Evolutionary conservation across 2,329 filamentous ascomycete species (phyloP).

Genomic region (Colletotrichum tropicicola): DNA sequence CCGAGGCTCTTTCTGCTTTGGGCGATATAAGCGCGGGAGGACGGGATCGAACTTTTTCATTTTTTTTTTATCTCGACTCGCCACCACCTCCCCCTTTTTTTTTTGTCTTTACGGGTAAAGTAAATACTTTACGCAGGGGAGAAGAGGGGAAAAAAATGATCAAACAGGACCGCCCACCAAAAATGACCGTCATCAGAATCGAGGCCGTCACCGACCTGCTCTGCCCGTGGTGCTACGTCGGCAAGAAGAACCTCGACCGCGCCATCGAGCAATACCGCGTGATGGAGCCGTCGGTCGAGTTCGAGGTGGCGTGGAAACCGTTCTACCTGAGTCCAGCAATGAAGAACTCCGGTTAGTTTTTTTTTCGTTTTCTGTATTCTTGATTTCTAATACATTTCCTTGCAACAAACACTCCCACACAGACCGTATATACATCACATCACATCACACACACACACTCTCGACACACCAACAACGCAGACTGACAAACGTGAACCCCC

Average conservation of each 20-base stretch:
- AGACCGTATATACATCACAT: too few relatives aligned
- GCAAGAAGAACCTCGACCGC: constrained; percentile 53
- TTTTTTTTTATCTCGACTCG: too few relatives aligned
- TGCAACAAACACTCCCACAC: not conserved
- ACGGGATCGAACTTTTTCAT: not conserved
- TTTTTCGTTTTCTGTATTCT: not conserved
- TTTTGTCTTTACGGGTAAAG: too few relatives aligned
- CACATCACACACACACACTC: not conserved
- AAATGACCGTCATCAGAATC: constrained; percentile 45
- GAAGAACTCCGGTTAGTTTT: constrained; percentile 36
- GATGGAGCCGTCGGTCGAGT: constrained; percentile 51
- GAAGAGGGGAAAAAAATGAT: not conserved
- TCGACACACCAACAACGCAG: not conserved
- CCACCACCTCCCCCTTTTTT: not conserved
- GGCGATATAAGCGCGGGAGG: not conserved
- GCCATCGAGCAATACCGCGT: constrained; percentile 52
- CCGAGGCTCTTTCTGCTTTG: not conserved
- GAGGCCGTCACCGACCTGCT: constrained; percentile 59
- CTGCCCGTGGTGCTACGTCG: constrained; percentile 63
- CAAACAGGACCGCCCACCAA: not conserved
- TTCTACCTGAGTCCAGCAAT: constrained; percentile 53
- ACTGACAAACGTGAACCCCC: not conserved
- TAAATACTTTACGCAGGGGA: too few relatives aligned
- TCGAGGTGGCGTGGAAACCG: constrained; percentile 57
- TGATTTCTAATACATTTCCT: not conserved